Percentiles rank a stretch among this genome's conserved stretches.
These are phyloP conservation scores for Endothia cerciana DNA, from an alignment of 2,329 filamentous ascomycete species.

Conservation along the genomic window DNA sequence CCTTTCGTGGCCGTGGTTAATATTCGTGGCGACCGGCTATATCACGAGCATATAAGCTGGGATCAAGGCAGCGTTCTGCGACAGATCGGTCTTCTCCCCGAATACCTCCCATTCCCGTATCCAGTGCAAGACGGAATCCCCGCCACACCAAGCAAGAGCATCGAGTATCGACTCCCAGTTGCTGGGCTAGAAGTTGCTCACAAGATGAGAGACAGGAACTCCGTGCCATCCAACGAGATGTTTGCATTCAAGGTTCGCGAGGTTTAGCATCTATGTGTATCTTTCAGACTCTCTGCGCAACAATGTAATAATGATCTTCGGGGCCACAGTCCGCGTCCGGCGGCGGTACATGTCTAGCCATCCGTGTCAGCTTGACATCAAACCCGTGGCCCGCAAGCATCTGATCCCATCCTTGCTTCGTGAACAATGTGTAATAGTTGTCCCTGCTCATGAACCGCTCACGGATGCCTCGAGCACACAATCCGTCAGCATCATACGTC, in stretches of 20 bases:
- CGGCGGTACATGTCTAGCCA: conserved; percentile 13
- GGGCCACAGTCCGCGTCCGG: conserved; percentile 9
- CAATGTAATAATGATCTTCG: conserved; percentile 12
- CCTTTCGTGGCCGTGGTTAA: conserved; percentile 70
- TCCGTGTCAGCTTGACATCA: background rate
- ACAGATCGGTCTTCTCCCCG: conserved; percentile 65
- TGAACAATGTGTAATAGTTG: conserved; percentile 13
- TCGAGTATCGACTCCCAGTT: conserved; percentile 65
- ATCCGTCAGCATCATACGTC: conserved; percentile 5
- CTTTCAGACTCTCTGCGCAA: background rate
- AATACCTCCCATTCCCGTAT: conserved; percentile 68
- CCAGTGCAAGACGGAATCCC: conserved; percentile 44
- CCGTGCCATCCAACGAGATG: conserved; percentile 61
- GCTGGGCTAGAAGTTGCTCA: conserved; percentile 57
- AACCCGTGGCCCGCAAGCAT: conserved; percentile 9
- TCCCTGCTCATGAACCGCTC: conserved; percentile 16
- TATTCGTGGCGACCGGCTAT: conserved; percentile 68
- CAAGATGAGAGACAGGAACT: conserved; percentile 54
- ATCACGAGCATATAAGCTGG: conserved; percentile 74
- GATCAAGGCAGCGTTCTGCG: conserved; percentile 66
- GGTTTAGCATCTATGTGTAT: conserved; percentile 16
- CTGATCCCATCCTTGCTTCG: conserved; percentile 7
- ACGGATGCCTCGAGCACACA: conserved; percentile 14
- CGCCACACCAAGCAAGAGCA: conserved; percentile 38
- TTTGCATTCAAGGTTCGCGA: conserved; percentile 40